Evolutionary conservation across 1,284 basidiomycete species (phyloP), one percentile per base, ranked within the genome.

Genomic region (Fomitopsis betulina): DNA sequence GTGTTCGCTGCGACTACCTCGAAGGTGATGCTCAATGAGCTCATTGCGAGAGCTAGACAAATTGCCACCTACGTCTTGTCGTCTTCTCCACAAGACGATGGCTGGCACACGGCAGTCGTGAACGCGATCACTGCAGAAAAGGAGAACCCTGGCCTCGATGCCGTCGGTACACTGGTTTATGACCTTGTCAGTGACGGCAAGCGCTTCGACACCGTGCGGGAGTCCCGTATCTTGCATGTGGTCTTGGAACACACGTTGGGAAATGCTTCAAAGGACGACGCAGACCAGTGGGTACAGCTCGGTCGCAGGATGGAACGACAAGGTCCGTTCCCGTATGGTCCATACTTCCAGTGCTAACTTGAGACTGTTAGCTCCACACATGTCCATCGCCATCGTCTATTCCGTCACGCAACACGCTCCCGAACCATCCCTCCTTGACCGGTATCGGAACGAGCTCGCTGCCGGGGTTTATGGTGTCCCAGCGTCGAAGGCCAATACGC

Each of bases 381-480:
- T 86, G 0, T 77, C 86, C 0, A 76, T 91, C 56, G 82, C 86
- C 0, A 82, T 96, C 57, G 72, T 90, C 5, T 73, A 78, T 9
- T 82, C 87, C 1, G 75, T 94, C 54, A 82, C 86, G 23, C 73
- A 77, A 23, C 79, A 82, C 40, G 82, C 87, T 1, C 77, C 86
- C 0, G 91, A 93, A 62, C 84, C 88, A 2, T 83, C 84, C 2
- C 80, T 83, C 8, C 82, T 98, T 43, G 89, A 91, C 60, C 82
- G 91, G 9, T 93, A 92, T 65, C 84, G 96, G 35, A 98, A 97
- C 71, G 93, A 97, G 68, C 79, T 96, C 7, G 96, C 95, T 0
- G 90, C 92, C 23, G 81, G 80, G 19, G 73, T 96, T 2, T 76
- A 92, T 0, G 91, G 90, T 17, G 78, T 97, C 10, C 79, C 81